Evolutionary conservation across 1,284 basidiomycete genomes (phyloP).

Genomic region (Fomitopsis pinicola): DNA sequence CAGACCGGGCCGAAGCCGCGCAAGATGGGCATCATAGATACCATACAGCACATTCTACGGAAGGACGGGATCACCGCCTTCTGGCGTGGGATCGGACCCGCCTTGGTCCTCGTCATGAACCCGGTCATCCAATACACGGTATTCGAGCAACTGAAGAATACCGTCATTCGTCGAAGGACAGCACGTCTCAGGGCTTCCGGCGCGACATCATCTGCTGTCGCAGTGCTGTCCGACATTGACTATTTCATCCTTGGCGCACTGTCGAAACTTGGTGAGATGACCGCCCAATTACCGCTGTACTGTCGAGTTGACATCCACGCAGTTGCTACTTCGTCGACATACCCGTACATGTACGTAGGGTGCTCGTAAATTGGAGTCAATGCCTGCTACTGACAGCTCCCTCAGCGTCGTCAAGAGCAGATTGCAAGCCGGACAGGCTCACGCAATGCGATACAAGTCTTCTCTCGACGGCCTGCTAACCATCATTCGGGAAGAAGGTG

Average conservation of each 20-base stretch:
- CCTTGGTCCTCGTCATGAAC: constrained; percentile 91
- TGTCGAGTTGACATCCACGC: background rate
- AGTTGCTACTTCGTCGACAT: constrained; percentile 75
- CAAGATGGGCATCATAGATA: constrained; percentile 68
- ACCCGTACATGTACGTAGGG: constrained; percentile 69
- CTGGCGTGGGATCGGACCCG: constrained; percentile 95
- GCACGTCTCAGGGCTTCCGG: constrained; percentile 45
- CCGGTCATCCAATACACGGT: constrained; percentile 90
- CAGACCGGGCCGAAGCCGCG: constrained; percentile 27
- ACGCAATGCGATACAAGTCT: constrained; percentile 65
- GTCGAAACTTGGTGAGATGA: constrained; percentile 71
- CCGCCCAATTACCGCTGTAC: background rate
- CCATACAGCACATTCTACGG: constrained; percentile 68
- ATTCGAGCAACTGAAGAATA: constrained; percentile 86
- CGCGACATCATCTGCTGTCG: constrained; percentile 34
- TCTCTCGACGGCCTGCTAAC: constrained; percentile 65
- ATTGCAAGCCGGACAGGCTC: constrained; percentile 69
- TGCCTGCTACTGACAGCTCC: background rate
- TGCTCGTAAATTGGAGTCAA: too few relatives aligned
- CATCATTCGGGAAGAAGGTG: constrained; percentile 74
- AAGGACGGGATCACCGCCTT: constrained; percentile 81
- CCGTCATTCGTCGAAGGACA: constrained; percentile 58
- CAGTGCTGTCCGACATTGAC: constrained; percentile 75
- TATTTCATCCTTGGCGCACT: constrained; percentile 87
- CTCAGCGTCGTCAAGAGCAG: constrained; percentile 78